Base-by-base conservation (phyloP, 257 asterid genomes). In the Solanum gracilifrons region DNA sequence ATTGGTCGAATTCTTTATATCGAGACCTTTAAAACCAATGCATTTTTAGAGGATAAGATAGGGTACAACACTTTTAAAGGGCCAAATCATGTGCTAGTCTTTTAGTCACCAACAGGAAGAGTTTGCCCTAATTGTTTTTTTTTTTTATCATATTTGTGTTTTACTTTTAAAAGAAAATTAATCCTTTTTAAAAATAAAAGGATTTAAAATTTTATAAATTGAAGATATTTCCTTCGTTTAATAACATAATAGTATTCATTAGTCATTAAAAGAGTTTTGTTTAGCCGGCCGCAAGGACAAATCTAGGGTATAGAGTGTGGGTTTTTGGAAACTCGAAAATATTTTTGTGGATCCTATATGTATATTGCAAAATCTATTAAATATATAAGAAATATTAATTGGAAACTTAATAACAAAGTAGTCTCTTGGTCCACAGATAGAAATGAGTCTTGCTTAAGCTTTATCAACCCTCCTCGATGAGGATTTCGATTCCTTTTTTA, bases 251-350 rank as follows among this genome's bases (percentile, higher is more conserved):
- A 62, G 27, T 10, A 62, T 62, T 62, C 15, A 62, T 23, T 23
- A 20, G 66, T 20, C 66, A 58, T 1, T 58, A 4, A 62, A 62
- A 62, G 6, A 21, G 64, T 20, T 55, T 60, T 60, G 69, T 62
- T 62, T 23, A 9, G 7, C 23, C 1, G 1, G 0, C 29, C 27
- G 0, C 27, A 62, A n/a, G 3, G 69, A 4, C 3, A 62, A 9
- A 23, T 23, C 3, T 62, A 9, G 15, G 69, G 15, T 10, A 62
- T 23, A 9, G 31, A 9, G 7, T 62, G 31, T 2, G 13, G 7
- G 13, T 9, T 62, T 23, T 62, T 4, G 15, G 6, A 5, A 62
- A 62, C 3, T 23, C 3, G 0, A 2, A 23, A 58, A 58, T 3
- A 9, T 62, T 62, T 23, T 4, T 5, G 9, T 7, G 9, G 2